Evolutionary conservation across 129 eudicot genomes (phyloP).

Genomic region (Flaveria trinervia): DNA sequence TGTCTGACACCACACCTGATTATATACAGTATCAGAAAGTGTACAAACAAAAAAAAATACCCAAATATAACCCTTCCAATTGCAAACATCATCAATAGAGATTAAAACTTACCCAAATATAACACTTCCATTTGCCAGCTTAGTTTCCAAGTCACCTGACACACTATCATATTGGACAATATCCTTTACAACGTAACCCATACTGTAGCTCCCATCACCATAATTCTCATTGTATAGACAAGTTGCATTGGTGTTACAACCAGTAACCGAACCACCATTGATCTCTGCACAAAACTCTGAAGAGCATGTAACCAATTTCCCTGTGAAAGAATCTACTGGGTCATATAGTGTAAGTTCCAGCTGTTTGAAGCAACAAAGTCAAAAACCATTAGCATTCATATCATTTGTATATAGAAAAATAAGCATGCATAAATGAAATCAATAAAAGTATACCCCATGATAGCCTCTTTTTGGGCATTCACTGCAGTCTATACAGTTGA

Average conservation of each 20-base stretch:
- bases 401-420: not conserved
- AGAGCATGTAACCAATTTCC: conserved; percentile 57
- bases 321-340: conserved; percentile 72
- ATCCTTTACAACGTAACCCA: conserved; percentile 84
- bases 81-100: conserved; percentile 3
- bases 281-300: conserved; percentile 67
- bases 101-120: conserved; percentile 67
- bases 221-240: conserved; percentile 75
- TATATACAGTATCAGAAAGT: conserved; percentile 10
- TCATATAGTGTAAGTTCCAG: conserved; percentile 75
- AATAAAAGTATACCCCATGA: conserved; percentile 41
- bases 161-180: conserved; percentile 79
- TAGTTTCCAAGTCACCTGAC: conserved; percentile 87
- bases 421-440: not conserved
- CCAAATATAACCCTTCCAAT: not conserved
- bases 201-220: conserved; percentile 84
- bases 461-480: conserved; percentile 52
- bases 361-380: conserved; percentile 48
- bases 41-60: conserved; percentile 1
- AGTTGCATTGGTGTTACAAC: conserved; percentile 59
- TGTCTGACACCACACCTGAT: conserved; percentile 81
- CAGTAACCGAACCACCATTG: conserved; percentile 54
- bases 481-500: conserved; percentile 49
- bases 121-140: conserved; percentile 83
- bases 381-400: conserved; percentile 28